These are phyloP conservation scores for Russula abietina DNA, from an alignment of 768 basidiomycete genomes.

Conservation along the genomic window DNA sequence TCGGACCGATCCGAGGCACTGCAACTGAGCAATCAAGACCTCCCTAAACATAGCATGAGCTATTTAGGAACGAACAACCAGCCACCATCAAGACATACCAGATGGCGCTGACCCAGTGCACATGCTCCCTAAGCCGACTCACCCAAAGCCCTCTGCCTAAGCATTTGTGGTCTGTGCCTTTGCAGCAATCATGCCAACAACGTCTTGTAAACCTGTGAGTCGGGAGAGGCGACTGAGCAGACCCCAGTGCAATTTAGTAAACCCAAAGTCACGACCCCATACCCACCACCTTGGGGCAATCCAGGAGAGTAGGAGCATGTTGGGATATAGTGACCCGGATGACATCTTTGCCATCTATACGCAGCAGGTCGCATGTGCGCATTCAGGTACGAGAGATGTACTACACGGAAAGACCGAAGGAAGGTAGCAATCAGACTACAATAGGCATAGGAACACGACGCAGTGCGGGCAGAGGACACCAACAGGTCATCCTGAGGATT, in stretches of 20 bases:
- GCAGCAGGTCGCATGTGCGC: constrained; percentile 77
- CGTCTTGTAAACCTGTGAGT: constrained; percentile 75
- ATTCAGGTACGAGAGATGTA: constrained; percentile 86
- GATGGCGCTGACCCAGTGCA: constrained; percentile 87
- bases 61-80: not conserved
- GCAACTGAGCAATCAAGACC: constrained; percentile 59
- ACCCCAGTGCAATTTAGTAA: constrained; percentile 82
- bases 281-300: constrained; percentile 73
- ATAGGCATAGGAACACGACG: constrained; percentile 12
- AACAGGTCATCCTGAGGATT: constrained; percentile 1
- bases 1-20: constrained; percentile 42
- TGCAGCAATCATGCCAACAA: constrained; percentile 83
- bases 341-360: constrained; percentile 75
- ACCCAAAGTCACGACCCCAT: constrained; percentile 83
- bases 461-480: constrained; percentile 1
- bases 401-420: constrained; percentile 76
- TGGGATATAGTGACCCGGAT: constrained; percentile 76
- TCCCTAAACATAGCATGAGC: constrained; percentile 47
- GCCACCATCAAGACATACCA: constrained; percentile 48
- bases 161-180: constrained; percentile 47
- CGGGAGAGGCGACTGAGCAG: constrained; percentile 72
- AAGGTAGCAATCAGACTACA: constrained; percentile 13
- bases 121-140: constrained; percentile 78
- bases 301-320: constrained; percentile 84
- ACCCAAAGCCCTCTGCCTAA: constrained; percentile 36